These are phyloP conservation scores for Helotiales sp. DNA, from an alignment of 2,329 filamentous ascomycete species.

Conservation along the genomic window DNA sequence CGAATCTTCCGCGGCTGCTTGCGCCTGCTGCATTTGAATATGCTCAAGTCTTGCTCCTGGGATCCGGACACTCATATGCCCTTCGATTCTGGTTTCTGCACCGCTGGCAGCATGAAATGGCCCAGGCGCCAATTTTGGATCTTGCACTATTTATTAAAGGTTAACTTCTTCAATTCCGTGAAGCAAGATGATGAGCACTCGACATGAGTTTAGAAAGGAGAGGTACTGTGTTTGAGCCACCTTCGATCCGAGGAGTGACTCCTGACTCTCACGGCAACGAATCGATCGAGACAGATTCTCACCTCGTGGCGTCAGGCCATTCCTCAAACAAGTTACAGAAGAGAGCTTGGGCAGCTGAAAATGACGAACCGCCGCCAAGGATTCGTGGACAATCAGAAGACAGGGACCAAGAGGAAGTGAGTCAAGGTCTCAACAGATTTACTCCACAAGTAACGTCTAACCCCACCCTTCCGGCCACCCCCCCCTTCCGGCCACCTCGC, in stretches of 20 bases:
- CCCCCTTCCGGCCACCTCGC: too few species aligned
- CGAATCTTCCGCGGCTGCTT: conserved; percentile 23
- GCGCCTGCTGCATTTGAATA: conserved; percentile 19
- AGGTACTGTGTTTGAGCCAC: conserved; percentile 16
- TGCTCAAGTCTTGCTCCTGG: conserved; percentile 6
- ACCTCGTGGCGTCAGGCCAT: conserved; percentile 8
- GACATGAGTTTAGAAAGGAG: conserved; percentile 23
- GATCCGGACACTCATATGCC: conserved; percentile 13
- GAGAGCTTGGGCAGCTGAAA: conserved; percentile 6
- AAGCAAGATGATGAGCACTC: neutral
- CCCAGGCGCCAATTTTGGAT: conserved; percentile 21
- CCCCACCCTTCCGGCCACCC: too few species aligned
- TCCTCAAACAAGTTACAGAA: conserved; percentile 20
- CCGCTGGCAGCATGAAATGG: conserved; percentile 14
- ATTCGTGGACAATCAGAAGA: neutral
- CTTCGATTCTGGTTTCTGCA: conserved; percentile 7
- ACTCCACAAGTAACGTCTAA: conserved; percentile 2
- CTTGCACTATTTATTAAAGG: conserved; percentile 20
- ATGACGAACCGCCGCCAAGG: conserved; percentile 4
- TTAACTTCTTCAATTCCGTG: neutral
- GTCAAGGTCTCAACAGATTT: neutral
- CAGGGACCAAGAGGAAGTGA: neutral
- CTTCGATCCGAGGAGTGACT: conserved; percentile 1
- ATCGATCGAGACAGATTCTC: neutral
- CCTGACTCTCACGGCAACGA: neutral